A percentile compares a stretch with the other conserved stretches of the same genome.
Conservation (phyloP, 345 rosid genomes). For the Brassica rapa region DNA sequence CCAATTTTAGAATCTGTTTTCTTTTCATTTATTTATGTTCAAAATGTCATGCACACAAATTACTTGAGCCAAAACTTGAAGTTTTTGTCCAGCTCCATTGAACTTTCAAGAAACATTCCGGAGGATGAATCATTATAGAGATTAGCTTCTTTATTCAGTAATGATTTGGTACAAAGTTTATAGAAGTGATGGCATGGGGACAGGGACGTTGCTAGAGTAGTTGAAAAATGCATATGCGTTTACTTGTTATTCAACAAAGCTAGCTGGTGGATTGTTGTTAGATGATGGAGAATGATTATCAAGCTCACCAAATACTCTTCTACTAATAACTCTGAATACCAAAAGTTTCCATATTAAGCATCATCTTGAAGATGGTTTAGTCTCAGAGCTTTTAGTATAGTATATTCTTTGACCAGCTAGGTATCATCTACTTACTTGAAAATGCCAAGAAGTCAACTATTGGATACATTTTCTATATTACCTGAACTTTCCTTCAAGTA, state of each 20-base stretch:
- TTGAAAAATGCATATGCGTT: background rate
- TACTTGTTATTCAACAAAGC: conserved; percentile 14
- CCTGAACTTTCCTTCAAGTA: conserved; percentile 5
- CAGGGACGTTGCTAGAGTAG: conserved; percentile 1
- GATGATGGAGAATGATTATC: background rate
- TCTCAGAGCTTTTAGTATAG: background rate
- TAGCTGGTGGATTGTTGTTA: conserved; percentile 25
- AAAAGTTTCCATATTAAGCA: background rate
- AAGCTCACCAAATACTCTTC: conserved; percentile 16
- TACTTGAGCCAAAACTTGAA: background rate
- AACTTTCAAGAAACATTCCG: background rate
- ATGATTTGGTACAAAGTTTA: background rate
- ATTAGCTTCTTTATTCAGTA: conserved; percentile 1
- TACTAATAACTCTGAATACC: background rate
- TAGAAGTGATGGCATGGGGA: background rate
- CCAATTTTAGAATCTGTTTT: background rate
- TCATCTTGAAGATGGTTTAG: conserved; percentile 3
- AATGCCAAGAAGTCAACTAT: background rate
- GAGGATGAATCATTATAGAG: background rate
- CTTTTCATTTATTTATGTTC: background rate
- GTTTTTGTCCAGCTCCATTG: background rate
- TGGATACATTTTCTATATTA: conserved; percentile 4
- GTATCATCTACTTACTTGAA: background rate
- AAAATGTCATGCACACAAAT: background rate
- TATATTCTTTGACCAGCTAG: conserved; percentile 6